Evolutionary conservation across 208 protist genomes (phyloP), one percentile per base, ranked within the genome.

Genomic region (Angomonas ambiguus): DNA sequence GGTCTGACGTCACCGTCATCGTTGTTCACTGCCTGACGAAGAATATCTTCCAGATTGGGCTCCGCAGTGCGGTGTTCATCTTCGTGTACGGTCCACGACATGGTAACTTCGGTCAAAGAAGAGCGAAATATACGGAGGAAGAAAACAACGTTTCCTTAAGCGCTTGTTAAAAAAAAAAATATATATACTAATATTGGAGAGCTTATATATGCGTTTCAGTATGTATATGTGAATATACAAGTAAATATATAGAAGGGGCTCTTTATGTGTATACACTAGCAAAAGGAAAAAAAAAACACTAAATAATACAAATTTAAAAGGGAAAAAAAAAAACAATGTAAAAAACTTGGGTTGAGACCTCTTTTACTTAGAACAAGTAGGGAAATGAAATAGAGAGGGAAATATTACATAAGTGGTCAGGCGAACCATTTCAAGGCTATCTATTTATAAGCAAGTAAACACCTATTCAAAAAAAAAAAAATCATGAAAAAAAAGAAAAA

Each of bases 51-150:
- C 38, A 84, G 24, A 69, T 87, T 83, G 6, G 57, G 71, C 27
- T 77, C 79, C n/a, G 77, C 72, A 42, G 53, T 74, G 51, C 58
- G 84, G 74, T 89, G 89, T 62, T 91, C 85, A 55, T 95, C 83
- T 49, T 95, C 85, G 58, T 92, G 88, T 51, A 95, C 88, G 51
- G 85, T 92, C 88, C 85, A 95, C 56, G 87, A 77, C 80, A 84
- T 80, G 27, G 31, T 57, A 28, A 65, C 32, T 33, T 5, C 22
- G n/a, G 41, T 18, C 41, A 24, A 57, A 57, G 13, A 25, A 57
- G 28, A 57, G 51, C 51, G 8, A 60, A 24, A 32, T 24, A 57
- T 13, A 32, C 20, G 16, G 55, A 34, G 27, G n/a, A 60, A 24
- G 20, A 60, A 10, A 60, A n/a, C n/a, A n/a, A n/a, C n/a, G n/a